A percentile compares a stretch with the other conserved stretches of the same genome.
Conservation (phyloP, 2,329 filamentous ascomycete genomes). For the Phialemoniopsis sp. region DNA sequence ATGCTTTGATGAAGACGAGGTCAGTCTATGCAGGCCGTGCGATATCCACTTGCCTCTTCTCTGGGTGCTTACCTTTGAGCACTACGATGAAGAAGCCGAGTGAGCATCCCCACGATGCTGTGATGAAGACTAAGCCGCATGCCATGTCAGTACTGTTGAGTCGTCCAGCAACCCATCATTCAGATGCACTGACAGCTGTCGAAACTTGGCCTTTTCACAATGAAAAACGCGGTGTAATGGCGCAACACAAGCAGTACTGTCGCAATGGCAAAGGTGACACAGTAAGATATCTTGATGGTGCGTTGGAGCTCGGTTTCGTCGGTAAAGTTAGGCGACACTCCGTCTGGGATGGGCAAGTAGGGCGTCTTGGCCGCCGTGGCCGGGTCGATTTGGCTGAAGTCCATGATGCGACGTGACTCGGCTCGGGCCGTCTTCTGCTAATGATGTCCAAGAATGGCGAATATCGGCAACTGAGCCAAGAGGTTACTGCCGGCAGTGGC, state of each 20-base stretch:
- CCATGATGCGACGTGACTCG: no score
- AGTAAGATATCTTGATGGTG: conserved; percentile 3
- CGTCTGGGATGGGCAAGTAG: not conserved
- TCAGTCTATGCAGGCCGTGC: no score
- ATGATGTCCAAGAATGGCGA: no score
- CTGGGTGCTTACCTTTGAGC: conserved; percentile 3
- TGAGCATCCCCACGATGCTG: conserved; percentile 3
- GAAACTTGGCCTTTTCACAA: conserved; percentile 2
- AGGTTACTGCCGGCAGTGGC: no score
- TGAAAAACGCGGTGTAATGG: conserved; percentile 3
- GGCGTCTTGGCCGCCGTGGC: no score
- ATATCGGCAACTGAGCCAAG: no score
- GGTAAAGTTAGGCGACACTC: not conserved
- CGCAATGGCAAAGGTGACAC: conserved; percentile 5
- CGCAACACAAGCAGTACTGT: conserved; percentile 1
- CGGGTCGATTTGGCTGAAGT: no score
- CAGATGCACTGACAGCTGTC: conserved; percentile 4
- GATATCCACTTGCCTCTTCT: no score
- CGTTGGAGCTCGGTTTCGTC: not conserved
- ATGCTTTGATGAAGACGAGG: no score
- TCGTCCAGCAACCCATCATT: no score
- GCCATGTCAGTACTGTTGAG: no score
- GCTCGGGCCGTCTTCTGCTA: no score
- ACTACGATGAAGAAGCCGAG: conserved; percentile 3
- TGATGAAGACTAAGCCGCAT: conserved; percentile 4